phyloP scores from a whole-genome alignment of 2,329 filamentous ascomycete genomes.

The Fusarium keratoplasticum region DNA sequence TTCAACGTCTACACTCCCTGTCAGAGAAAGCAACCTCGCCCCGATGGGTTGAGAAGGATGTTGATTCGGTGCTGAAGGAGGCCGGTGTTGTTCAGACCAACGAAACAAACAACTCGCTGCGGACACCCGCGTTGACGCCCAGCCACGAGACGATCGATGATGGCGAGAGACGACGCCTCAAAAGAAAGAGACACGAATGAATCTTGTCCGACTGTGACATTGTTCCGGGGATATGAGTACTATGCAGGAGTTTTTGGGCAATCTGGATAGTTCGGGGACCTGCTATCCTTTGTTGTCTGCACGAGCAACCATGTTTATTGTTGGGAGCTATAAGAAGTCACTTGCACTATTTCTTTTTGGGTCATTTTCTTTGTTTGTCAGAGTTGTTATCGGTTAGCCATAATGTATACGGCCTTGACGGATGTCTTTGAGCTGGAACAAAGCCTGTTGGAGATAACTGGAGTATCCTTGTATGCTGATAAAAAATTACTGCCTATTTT shows the following conservation, averaged over 20 bases:
- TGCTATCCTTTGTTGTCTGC: not conserved
- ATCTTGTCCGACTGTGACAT: too few relatives aligned
- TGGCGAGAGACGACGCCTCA: not conserved
- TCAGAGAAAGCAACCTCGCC: not conserved
- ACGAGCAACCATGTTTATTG: not conserved
- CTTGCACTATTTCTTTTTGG: not conserved
- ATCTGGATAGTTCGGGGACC: not conserved
- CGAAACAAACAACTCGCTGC: not conserved
- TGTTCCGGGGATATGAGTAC: not conserved
- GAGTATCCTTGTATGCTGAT: not conserved
- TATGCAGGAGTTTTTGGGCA: not conserved
- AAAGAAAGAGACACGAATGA: not conserved
- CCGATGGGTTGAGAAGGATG: slow-evolving; percentile 2
- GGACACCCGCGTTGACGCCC: not conserved
- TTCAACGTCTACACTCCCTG: not conserved
- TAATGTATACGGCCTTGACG: not conserved
- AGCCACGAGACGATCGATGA: not conserved
- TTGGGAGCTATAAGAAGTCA: not conserved
- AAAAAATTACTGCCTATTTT: not conserved
- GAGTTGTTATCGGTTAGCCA: not conserved
- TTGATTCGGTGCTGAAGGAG: not conserved
- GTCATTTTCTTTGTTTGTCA: not conserved
- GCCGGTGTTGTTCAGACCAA: not conserved
- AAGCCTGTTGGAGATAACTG: not conserved
- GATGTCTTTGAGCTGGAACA: not conserved